These are phyloP conservation scores for Pyracantha coccinea DNA, from an alignment of 331 rosid species.

Conservation along the genomic window DNA sequence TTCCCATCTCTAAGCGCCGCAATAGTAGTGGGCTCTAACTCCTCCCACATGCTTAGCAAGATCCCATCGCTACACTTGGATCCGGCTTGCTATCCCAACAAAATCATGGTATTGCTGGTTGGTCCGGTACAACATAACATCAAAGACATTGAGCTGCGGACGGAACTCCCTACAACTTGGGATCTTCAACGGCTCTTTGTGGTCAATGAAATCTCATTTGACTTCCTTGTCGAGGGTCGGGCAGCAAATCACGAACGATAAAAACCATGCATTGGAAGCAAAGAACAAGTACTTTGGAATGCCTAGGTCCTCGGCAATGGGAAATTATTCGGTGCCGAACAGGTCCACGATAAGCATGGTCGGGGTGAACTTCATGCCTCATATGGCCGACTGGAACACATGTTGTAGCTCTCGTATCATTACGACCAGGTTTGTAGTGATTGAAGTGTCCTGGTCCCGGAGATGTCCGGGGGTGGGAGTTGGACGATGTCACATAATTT, in stretches of 20 bases:
- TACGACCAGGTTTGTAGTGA: background rate
- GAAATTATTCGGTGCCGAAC: constrained; percentile 12
- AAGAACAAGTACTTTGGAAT: constrained; percentile 19
- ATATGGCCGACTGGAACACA: background rate
- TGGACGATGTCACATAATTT: constrained; percentile 2
- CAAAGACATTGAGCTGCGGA: constrained; percentile 6
- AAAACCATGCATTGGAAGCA: constrained; percentile 29
- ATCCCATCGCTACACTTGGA: constrained; percentile 18
- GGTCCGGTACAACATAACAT: constrained; percentile 8
- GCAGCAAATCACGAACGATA: background rate
- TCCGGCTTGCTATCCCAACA: background rate
- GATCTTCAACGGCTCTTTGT: constrained; percentile 10
- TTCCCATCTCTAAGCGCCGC: constrained; percentile 15
- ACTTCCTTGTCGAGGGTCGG: constrained; percentile 12
- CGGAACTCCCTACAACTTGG: constrained; percentile 28
- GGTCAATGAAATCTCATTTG: constrained; percentile 9
- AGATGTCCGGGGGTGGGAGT: constrained; percentile 1
- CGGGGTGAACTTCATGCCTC: constrained; percentile 4
- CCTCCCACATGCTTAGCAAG: constrained; percentile 33
- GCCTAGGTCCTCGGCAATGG: constrained; percentile 26
- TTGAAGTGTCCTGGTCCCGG: background rate
- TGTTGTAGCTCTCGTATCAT: constrained; percentile 17
- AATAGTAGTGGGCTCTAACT: constrained; percentile 12
- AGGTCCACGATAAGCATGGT: constrained; percentile 27
- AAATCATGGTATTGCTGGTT: constrained; percentile 2